Evolutionary conservation across 169 alveolate genomes (phyloP).

Genomic region (Plasmodium gonderi): DNA sequence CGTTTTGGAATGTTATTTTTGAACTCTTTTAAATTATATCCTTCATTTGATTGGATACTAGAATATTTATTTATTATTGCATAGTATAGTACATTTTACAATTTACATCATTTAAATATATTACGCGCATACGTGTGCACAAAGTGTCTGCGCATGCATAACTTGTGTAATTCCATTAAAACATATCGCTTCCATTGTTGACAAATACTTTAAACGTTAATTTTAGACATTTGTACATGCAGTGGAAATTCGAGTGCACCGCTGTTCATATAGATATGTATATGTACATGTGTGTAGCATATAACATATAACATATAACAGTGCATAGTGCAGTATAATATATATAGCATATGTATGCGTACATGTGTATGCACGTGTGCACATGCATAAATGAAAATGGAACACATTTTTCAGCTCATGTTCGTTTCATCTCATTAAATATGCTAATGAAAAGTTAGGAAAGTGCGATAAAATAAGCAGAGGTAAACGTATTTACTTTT

Average conservation of each 20-base stretch:
- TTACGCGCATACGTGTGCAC: neutral
- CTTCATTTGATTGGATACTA: neutral
- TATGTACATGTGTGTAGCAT: neutral
- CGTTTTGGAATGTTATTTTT: slow-evolving; percentile 1
- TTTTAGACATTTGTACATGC: too few species aligned
- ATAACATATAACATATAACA: neutral
- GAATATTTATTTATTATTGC: neutral
- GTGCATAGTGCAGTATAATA: neutral
- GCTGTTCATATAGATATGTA: slow-evolving; percentile 3
- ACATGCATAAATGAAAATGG: neutral
- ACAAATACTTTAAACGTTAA: too few species aligned
- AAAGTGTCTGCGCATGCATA: neutral
- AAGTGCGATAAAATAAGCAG: neutral
- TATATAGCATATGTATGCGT: neutral
- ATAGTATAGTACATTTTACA: neutral
- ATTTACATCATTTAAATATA: too few species aligned
- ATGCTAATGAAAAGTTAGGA: neutral
- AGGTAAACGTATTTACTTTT: neutral
- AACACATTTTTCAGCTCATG: too few species aligned
- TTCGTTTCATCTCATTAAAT: too few species aligned
- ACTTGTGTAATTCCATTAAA: neutral
- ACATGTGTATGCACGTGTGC: neutral
- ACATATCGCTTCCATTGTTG: neutral
- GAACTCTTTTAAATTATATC: slow-evolving; percentile 2
- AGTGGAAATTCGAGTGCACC: slow-evolving; percentile 5